Evolutionary conservation across 2,329 filamentous ascomycete genomes (phyloP).

Genomic region (Alternaria solani): DNA sequence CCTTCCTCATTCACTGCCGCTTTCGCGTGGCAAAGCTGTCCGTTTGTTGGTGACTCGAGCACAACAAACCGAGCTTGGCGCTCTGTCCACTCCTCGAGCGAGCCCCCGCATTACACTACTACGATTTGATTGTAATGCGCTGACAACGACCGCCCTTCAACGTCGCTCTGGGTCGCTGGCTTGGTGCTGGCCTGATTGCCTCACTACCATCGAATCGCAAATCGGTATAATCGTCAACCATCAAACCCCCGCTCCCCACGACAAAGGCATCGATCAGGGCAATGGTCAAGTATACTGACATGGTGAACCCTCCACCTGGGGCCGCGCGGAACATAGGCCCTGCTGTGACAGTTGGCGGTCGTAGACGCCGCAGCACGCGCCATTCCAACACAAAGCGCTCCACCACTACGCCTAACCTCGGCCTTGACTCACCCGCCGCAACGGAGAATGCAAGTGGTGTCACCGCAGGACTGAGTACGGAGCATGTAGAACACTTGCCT

Average conservation of each 20-base stretch:
- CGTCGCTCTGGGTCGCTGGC: background rate
- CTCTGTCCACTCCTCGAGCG: background rate
- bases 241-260: background rate
- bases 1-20: slow-evolving; percentile 16
- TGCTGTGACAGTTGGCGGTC: slow-evolving; percentile 21
- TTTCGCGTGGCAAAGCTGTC: slow-evolving; percentile 8
- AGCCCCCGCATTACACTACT: background rate
- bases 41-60: slow-evolving; percentile 26
- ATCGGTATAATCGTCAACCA: background rate
- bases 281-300: slow-evolving; percentile 6
- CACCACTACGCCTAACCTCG: slow-evolving; percentile 24
- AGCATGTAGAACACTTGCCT: slow-evolving; percentile 12
- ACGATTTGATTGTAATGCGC: background rate
- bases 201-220: background rate
- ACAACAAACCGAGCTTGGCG: slow-evolving; percentile 14
- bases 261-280: background rate
- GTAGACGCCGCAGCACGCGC: slow-evolving; percentile 32
- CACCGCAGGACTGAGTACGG: background rate
- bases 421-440: slow-evolving; percentile 6
- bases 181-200: background rate
- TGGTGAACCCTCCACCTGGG: slow-evolving; percentile 1
- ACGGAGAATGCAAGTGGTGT: slow-evolving; percentile 10
- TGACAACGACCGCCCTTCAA: background rate
- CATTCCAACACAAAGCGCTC: slow-evolving; percentile 25
- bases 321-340: slow-evolving; percentile 10